phyloP scores from a whole-genome alignment of 139 green algal species.

The Mesotaenium endlicherianum region DNA sequence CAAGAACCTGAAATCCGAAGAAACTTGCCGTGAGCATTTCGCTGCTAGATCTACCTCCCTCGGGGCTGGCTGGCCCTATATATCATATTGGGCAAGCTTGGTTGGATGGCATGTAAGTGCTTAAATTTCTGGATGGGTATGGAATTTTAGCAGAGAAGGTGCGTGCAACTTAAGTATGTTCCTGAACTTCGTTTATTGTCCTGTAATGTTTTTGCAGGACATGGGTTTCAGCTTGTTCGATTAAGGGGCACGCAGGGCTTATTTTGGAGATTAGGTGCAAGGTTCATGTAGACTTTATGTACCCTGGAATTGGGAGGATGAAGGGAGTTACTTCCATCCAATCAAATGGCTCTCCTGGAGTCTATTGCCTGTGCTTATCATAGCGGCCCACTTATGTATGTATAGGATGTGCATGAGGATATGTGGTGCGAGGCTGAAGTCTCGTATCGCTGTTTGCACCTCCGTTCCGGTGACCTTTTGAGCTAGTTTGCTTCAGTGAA shows the following conservation, averaged over 20 bases:
- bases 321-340: not conserved
- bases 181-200: not conserved
- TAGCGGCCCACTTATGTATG: no score
- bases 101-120: not conserved
- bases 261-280: not conserved
- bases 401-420: no score
- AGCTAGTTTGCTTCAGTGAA: no score
- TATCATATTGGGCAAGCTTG: not conserved
- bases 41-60: not conserved
- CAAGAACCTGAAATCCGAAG: no score
- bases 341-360: no score
- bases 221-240: constrained; percentile 51
- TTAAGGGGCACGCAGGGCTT: constrained; percentile 7
- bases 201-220: constrained; percentile 16
- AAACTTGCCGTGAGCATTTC: not conserved
- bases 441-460: no score
- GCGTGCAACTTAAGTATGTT: not conserved
- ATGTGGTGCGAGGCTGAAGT: no score
- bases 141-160: not conserved
- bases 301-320: not conserved
- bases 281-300: not conserved
- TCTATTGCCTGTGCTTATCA: no score
- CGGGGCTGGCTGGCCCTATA: not conserved
- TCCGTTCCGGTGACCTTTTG: no score
- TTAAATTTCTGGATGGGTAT: not conserved